phyloP scores from a whole-genome alignment of 805 yeast species.

The Pichia exigua region DNA sequence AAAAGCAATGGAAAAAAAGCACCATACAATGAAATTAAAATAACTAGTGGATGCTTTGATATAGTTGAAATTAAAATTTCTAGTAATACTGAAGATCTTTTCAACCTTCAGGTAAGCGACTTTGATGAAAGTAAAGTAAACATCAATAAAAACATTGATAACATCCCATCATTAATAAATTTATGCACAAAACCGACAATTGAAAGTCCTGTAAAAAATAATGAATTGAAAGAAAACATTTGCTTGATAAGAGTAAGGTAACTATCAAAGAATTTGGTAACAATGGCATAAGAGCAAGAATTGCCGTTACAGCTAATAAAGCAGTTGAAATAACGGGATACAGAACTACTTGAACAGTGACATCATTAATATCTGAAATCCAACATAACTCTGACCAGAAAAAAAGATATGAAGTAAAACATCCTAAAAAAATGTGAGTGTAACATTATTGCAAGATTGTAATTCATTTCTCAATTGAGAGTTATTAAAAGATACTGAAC shows the following conservation, averaged over 20 bases:
- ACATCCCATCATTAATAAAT: neutral
- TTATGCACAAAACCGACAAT: conserved; percentile 5
- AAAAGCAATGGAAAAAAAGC: too few species aligned
- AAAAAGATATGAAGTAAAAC: neutral
- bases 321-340: neutral
- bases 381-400: neutral
- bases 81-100: neutral
- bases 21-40: too few species aligned
- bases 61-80: too few species aligned
- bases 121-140: too few species aligned
- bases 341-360: neutral
- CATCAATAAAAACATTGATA: neutral
- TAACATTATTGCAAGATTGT: neutral
- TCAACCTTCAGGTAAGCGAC: too few species aligned
- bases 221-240: neutral
- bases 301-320: neutral
- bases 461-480: neutral
- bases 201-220: conserved; percentile 31
- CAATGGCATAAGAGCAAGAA: neutral
- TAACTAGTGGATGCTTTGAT: too few species aligned
- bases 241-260: neutral
- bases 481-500: neutral
- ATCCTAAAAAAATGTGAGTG: conserved; percentile 25
- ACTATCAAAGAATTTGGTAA: neutral
- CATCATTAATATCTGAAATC: neutral